These are phyloP conservation scores for Xylaria sp. DNA, from an alignment of 2,329 filamentous ascomycete species.

Conservation along the genomic window DNA sequence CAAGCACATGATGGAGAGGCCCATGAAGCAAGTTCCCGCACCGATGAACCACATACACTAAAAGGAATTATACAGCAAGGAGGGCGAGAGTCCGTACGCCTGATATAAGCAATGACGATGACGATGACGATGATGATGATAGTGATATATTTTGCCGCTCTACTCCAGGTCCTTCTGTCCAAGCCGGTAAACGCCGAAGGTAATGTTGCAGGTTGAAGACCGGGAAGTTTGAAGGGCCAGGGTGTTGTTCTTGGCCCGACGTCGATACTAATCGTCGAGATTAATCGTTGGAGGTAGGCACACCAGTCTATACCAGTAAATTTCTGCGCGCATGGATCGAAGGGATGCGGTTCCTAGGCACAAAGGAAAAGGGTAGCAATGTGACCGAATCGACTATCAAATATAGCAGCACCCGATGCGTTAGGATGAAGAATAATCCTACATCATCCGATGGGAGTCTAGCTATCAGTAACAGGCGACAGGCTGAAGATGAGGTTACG, in stretches of 20 bases:
- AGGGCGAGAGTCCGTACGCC: constrained; percentile 19
- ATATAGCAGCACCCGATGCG: constrained; percentile 31
- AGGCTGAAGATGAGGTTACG: constrained; percentile 14
- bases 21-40: background rate
- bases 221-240: background rate
- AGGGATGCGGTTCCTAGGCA: constrained; percentile 23
- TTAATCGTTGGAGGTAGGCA: constrained; percentile 7
- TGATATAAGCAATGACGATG: constrained; percentile 18
- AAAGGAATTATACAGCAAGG: constrained; percentile 34
- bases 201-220: constrained; percentile 27
- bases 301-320: constrained; percentile 2
- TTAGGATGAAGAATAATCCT: constrained; percentile 16
- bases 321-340: constrained; percentile 18
- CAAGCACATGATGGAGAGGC: background rate
- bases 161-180: constrained; percentile 36
- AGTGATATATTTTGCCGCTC: constrained; percentile 29
- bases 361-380: constrained; percentile 28
- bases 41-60: constrained; percentile 15
- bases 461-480: constrained; percentile 4
- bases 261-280: constrained; percentile 4
- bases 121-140: constrained; percentile 19
- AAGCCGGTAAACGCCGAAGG: constrained; percentile 36
- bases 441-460: constrained; percentile 11
- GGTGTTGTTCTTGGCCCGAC: constrained; percentile 12
- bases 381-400: constrained; percentile 28